Evolutionary conservation across 306 rosid genomes (phyloP), one percentile per base, ranked within the genome.

Genomic region (Ziziphus jujuba): DNA sequence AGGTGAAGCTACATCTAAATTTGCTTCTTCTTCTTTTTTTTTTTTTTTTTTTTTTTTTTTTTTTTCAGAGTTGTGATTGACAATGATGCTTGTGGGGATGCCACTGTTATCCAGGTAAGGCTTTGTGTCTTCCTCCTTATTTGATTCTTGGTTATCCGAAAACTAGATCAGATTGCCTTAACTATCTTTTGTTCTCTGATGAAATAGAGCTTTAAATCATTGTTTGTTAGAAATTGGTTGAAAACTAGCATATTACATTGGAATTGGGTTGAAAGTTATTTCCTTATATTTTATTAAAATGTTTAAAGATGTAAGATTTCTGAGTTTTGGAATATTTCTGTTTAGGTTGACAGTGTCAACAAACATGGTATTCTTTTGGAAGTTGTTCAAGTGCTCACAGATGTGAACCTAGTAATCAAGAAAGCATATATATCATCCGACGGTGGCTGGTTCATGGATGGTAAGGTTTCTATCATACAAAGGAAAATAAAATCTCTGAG

Each of bases 401-500:
- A 93, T 75, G 83, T 87, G 82, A 90, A 93, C 78, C 90, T 93
- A 54, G 72, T 82, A 57, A 88, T 93, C 57, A 83, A 55, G 35
- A 90, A 93, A 79, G 97, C 99, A 4, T 88, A 86, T 70, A 90
- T 93, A 62, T 93, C 96, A 59, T 90, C 95, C 75, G 99, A 93
- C 72, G 99, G 91, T 43, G 87, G 87, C 40, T 90, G 97, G 97
- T 93, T 88, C 82, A 93, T 93, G 99, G 99, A 93, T 75, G 99
- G 99, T 90, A 80, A 67, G 56, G 61, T 71, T 74, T 70, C 61
- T 70, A 60, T 51, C 67, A 63, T 28, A 28, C 19, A 31, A 23
- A 13, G 38, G 33, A 13, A 11, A 36, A 2, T 7, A 10, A 47
- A 14, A 11, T 19, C 7, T 22, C 9, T 21, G 64, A 66, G 35